phyloP scores from a whole-genome alignment of 1,284 basidiomycete genomes.

The Moesziomyces sp. region DNA sequence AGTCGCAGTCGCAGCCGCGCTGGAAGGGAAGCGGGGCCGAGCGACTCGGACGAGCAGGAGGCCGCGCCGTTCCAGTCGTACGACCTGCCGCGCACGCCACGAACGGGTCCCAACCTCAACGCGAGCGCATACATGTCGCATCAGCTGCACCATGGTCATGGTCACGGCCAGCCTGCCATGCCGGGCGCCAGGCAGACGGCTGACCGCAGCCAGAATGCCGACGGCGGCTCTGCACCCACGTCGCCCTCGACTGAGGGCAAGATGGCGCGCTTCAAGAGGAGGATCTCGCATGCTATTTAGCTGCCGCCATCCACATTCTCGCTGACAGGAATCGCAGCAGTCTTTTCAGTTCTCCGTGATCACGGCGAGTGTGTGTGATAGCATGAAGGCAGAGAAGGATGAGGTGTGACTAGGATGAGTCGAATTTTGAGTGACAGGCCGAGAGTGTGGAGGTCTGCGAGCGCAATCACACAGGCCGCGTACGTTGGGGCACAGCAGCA shows the following conservation, averaged over 20 bases:
- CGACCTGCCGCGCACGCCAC: conserved; percentile 21
- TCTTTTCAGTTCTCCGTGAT: too few species aligned
- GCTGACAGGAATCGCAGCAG: too few species aligned
- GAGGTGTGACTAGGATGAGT: too few species aligned
- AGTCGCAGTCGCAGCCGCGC: conserved; percentile 31
- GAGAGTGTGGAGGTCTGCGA: too few species aligned
- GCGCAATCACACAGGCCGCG: too few species aligned
- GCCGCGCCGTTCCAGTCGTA: conserved; percentile 26
- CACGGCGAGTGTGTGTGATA: too few species aligned
- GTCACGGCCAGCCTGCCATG: conserved; percentile 1
- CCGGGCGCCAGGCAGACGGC: conserved; percentile 13
- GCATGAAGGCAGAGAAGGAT: too few species aligned
- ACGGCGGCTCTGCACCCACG: conserved; percentile 6
- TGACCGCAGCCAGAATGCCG: conserved; percentile 3
- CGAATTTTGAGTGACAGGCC: too few species aligned
- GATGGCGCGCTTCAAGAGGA: conserved; percentile 34
- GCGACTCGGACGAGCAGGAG: conserved; percentile 29
- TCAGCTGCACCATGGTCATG: conserved; percentile 16
- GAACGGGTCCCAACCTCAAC: conserved; percentile 44
- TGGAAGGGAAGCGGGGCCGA: conserved; percentile 16
- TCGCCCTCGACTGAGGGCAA: conserved; percentile 27
- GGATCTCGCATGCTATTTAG: conserved; percentile 38
- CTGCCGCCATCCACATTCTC: too few species aligned
- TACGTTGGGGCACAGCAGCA: too few species aligned
- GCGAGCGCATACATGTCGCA: conserved; percentile 41